Base-by-base conservation (phyloP, 2,329 filamentous ascomycete genomes). In the Mariannaea sp. region DNA sequence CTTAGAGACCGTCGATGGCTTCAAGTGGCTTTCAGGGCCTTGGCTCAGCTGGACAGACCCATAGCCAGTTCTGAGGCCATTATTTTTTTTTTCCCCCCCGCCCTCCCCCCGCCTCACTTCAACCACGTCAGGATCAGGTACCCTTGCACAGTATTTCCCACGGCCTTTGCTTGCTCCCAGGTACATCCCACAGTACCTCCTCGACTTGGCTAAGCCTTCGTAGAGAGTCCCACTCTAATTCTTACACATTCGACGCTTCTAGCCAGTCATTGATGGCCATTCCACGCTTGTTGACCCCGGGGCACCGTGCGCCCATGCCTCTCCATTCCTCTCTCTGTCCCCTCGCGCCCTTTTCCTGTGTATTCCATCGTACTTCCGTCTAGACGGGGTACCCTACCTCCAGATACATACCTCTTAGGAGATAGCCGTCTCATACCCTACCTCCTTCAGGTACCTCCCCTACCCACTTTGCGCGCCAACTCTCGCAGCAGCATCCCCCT, bases 141-240 rank as follows among this genome's bases (percentile, higher is more conserved):
- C 63, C 60, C 46, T 44, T 43, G 58, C 63, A 65, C 63, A 65
- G 63, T 65, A 63, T 35, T 43, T 41, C 47, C 43, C 44, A 61
- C 64, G 61, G 61, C 44, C n/a, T n/a, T n/a, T n/a, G n/a, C n/a
- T n/a, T n/a, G n/a, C n/a, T n/a, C n/a, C n/a, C n/a, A n/a, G n/a
- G n/a, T n/a, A n/a, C n/a, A n/a, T n/a, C n/a, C n/a, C n/a, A n/a
- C n/a, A n/a, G n/a, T n/a, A n/a, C n/a, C n/a, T n/a, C n/a, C n/a
- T n/a, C n/a, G 52, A 53, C 40, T 42, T 44, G 39, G 30, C 51
- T 32, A n/a, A n/a, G n/a, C n/a, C n/a, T 32, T 42, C 42, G 33
- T 35, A n/a, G n/a, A n/a, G 19, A 13, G 26, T 29, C 30, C 50
- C 50, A 54, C 51, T 44, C 27, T 29, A 53, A 50, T 54, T 44